Base-by-base conservation (phyloP, 306 rosid genomes). In the Rosa persica region DNA sequence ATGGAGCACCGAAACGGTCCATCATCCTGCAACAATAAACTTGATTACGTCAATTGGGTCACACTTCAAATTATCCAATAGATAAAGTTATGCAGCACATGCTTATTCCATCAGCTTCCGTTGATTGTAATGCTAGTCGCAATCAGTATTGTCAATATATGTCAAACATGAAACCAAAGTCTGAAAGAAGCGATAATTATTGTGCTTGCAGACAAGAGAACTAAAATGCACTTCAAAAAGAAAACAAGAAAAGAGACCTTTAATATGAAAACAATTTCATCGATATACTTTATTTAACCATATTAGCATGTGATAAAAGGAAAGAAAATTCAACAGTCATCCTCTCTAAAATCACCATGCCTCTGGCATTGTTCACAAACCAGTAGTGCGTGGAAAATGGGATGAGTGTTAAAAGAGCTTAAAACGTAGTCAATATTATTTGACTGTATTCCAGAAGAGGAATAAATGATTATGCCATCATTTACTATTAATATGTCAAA, bases 11-110 rank as follows among this genome's bases (percentile, higher is more conserved):
- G 34, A 12, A 44, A 64, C 25, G 67, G 77, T 61, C 66, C 80
- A 58, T 84, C 86, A 92, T 80, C 96, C 97, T 90, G 93, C 85
- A 89, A 77, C 65, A 67, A 19, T 10, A 44, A 62, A 22, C 40
- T 6, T 27, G 46, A 22, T 6, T 25, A 34, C 2, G 70, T 75
- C 70, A 75, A 25, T 9, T 3, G 4, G 55, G 23, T 42, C 15
- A 43, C 73, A 22, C 36, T 42, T 73, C 48, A 8, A 20, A n/a
- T 34, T 72, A 22, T 30, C 65, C 48, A 73, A 36, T 49, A 34
- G 47, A 22, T 40, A 22, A 36, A 65, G 12, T 64, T 34, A 62
- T 30, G 68, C 40, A 34, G 65, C 46, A 72, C 46, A 72, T 2
- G 62, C 46, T 38, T 8, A 17, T 73, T 13, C 51, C 22, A 57